phyloP scores from a whole-genome alignment of 495 filamentous ascomycete species.

The Apodospora peruviana region DNA sequence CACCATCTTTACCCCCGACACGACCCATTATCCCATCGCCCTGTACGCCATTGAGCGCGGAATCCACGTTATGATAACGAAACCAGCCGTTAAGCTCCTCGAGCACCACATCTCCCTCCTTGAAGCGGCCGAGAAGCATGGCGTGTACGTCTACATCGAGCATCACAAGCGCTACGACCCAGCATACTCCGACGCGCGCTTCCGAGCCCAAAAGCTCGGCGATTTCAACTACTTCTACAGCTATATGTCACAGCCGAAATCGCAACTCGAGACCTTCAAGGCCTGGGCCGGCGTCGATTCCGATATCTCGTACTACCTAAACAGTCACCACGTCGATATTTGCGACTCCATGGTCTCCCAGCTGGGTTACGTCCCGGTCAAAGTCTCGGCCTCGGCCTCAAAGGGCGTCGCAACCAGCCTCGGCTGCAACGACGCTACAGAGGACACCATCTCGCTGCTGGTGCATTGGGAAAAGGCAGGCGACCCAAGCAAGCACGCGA shows the following conservation, averaged over 20 bases:
- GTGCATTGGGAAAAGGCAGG: constrained; percentile 79
- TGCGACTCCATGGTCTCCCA: constrained; percentile 79
- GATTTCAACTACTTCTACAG: constrained; percentile 98
- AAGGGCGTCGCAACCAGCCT: constrained; percentile 65
- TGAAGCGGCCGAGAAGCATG: constrained; percentile 62
- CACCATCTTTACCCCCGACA: constrained; percentile 95
- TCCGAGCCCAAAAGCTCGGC: constrained; percentile 66
- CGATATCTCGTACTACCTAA: constrained; percentile 92
- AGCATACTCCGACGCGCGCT: constrained; percentile 80
- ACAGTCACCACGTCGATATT: constrained; percentile 89
- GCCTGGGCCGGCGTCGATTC: constrained; percentile 89
- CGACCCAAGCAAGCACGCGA: constrained; percentile 62
- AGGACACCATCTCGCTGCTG: constrained; percentile 88
- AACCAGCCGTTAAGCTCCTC: constrained; percentile 85
- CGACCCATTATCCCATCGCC: constrained; percentile 91
- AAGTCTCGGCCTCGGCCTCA: constrained; percentile 71
- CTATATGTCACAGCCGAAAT: constrained; percentile 95
- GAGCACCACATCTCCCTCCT: constrained; percentile 72
- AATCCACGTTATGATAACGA: constrained; percentile 90
- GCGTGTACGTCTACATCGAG: constrained; percentile 89
- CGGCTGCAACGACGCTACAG: constrained; percentile 73
- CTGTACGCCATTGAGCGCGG: constrained; percentile 83
- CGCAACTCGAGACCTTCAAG: constrained; percentile 90
- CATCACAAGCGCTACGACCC: constrained; percentile 96
- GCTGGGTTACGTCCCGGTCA: constrained; percentile 64